Percentiles rank a stretch among this genome's conserved stretches.
Conservation (phyloP, 1,139 yeast genomes). For the Torulaspora pretoriensis region DNA sequence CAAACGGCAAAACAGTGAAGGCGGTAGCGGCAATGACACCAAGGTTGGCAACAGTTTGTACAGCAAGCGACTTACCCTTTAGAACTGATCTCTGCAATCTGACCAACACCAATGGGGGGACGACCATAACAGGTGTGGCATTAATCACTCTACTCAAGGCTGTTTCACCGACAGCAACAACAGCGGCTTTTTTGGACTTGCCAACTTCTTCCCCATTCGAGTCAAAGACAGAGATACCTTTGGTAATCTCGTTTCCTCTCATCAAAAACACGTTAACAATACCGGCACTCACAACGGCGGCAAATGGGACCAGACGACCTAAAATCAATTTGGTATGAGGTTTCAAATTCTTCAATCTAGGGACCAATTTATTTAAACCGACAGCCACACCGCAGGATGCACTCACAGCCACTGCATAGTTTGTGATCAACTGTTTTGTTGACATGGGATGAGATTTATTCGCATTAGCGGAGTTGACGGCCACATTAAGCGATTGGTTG, state of each 20-base stretch:
- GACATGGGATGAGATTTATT: slow-evolving; percentile 91
- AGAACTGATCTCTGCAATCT: slow-evolving; percentile 66
- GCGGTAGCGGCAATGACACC: slow-evolving; percentile 84
- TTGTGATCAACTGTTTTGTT: slow-evolving; percentile 66
- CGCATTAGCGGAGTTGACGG: slow-evolving; percentile 92
- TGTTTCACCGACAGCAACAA: slow-evolving; percentile 92
- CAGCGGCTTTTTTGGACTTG: slow-evolving; percentile 77
- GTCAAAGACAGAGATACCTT: slow-evolving; percentile 75
- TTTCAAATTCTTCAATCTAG: slow-evolving; percentile 63
- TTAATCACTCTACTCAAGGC: slow-evolving; percentile 92
- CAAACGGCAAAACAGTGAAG: slow-evolving; percentile 85
- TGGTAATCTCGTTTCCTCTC: slow-evolving; percentile 90
- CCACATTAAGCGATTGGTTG: slow-evolving; percentile 92
- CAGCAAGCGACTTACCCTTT: slow-evolving; percentile 59
- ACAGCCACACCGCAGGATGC: slow-evolving; percentile 95
- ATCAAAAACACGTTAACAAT: slow-evolving; percentile 87
- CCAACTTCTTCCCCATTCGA: slow-evolving; percentile 69
- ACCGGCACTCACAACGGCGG: slow-evolving; percentile 97
- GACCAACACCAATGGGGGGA: slow-evolving; percentile 83
- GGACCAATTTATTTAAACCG: slow-evolving; percentile 85
- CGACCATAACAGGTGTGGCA: slow-evolving; percentile 95
- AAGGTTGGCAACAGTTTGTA: slow-evolving; percentile 67
- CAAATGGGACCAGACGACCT: slow-evolving; percentile 90
- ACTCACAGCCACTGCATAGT: slow-evolving; percentile 82
- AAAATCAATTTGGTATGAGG: slow-evolving; percentile 67